Base-by-base conservation (phyloP, 1,139 yeast species). In the Suhomyces atakaporum region DNA sequence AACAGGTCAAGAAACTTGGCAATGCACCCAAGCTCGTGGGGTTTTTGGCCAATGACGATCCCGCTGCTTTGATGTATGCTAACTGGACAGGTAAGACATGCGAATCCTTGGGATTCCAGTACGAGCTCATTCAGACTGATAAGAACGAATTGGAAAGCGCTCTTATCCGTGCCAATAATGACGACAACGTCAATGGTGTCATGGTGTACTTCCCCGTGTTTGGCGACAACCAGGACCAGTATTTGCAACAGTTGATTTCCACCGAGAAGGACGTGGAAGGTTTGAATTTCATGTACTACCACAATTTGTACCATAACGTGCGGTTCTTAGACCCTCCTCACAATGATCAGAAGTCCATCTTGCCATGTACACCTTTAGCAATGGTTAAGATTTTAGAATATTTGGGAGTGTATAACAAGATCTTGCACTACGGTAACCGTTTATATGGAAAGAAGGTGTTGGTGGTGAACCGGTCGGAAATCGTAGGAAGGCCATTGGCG, bases 121-220 rank as follows among this genome's bases (percentile, higher is more conserved):
- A 88, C 58, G 92, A 89, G 56, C 67, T 94, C 47, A 69, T 88
- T 33, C 73, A 74, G 45, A 81, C 84, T 8, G 79, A 77, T 48
- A 87, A 85, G 59, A 95, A 92, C 50, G 85, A 83, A 25, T 72
- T 92, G 44, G 98, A 92, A 60, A 89, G 82, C 46, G 82, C 81
- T 20, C 78, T 92, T 43, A 76, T 89, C 38, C 79, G 75, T 33
- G 97, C 97, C 41, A 92, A 92, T 59, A 71, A 73, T 21, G 94
- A 90, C 53, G 79, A 76, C 37, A 51, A 60, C 1, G 88, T 92
- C 23, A 84, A 88, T 56, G 98, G 98, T 19, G 92, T 92, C 48
- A 89, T 92, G 89, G 92, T 92, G n/a, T 92, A 92, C 62, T 92
- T 90, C 75, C 98, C 98, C 1, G 97, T 92, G 3, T 92, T 88